phyloP scores from a whole-genome alignment of 345 rosid species.

The Populus simonii region DNA sequence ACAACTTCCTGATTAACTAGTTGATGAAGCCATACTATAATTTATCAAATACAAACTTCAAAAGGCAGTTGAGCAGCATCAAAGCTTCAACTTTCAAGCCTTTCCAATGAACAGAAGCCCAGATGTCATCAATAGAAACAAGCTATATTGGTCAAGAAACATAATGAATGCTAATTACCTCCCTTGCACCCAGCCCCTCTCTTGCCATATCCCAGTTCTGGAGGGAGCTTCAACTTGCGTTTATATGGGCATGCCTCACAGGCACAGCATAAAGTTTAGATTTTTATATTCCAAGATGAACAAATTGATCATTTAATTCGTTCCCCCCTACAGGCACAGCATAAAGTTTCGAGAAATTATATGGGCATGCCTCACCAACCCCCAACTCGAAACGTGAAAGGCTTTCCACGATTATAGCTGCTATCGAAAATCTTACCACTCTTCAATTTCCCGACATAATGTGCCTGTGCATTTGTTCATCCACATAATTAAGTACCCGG shows the following conservation, averaged over 20 bases:
- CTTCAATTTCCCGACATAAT: slow-evolving; percentile 82
- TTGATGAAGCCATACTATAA: not conserved
- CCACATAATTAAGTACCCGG: not conserved
- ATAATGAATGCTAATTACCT: slow-evolving; percentile 37
- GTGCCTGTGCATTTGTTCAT: slow-evolving; percentile 45
- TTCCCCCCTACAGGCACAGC: not conserved
- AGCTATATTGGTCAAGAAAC: not conserved
- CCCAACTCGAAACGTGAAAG: slow-evolving; percentile 71
- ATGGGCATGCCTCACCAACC: slow-evolving; percentile 69
- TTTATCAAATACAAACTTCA: not conserved
- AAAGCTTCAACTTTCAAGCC: slow-evolving; percentile 33
- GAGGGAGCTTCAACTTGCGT: slow-evolving; percentile 65
- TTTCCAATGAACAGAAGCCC: slow-evolving; percentile 53
- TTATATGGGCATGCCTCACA: not conserved
- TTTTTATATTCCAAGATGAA: not conserved
- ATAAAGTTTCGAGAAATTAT: not conserved
- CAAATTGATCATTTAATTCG: not conserved
- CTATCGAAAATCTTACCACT: slow-evolving; percentile 85
- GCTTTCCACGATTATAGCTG: slow-evolving; percentile 87
- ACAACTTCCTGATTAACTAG: not conserved
- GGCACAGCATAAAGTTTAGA: not conserved
- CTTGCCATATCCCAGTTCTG: slow-evolving; percentile 75
- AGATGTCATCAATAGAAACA: not conserved
- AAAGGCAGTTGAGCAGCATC: not conserved
- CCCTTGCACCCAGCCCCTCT: slow-evolving; percentile 95